These are phyloP conservation scores for Eimeria praecox DNA, from an alignment of 169 alveolate genomes.

Conservation along the genomic window DNA sequence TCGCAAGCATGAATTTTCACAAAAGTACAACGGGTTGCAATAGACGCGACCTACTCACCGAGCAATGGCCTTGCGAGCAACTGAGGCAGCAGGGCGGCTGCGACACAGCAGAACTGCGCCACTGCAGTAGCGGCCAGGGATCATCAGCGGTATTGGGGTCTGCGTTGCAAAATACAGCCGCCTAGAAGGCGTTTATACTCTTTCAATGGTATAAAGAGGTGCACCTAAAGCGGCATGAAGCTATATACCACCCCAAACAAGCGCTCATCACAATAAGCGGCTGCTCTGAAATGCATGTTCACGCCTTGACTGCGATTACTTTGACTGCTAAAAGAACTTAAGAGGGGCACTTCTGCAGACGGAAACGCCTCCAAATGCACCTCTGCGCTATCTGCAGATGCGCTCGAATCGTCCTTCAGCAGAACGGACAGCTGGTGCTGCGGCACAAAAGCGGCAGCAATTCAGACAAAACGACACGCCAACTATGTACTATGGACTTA, in stretches of 20 bases:
- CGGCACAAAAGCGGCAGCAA: not conserved
- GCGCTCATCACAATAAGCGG: not conserved
- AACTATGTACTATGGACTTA: not conserved
- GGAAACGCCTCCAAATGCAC: not conserved
- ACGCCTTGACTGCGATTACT: not conserved
- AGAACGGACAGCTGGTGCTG: not conserved
- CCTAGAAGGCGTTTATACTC: not conserved
- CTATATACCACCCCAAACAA: no score
- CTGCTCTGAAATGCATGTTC: not conserved
- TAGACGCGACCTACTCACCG: not conserved
- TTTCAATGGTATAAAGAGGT: no score
- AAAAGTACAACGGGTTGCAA: not conserved
- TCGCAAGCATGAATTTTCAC: not conserved
- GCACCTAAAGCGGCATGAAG: no score
- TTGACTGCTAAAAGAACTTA: not conserved
- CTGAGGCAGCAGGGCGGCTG: slow-evolving; percentile 32
- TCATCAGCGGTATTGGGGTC: not conserved
- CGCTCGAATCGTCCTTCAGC: not conserved
- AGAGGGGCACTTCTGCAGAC: not conserved
- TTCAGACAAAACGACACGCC: not conserved
- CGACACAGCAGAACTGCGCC: slow-evolving; percentile 57
- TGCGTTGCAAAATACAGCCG: not conserved
- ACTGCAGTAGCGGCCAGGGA: slow-evolving; percentile 17
- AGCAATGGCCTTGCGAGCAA: slow-evolving; percentile 4
- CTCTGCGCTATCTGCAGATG: not conserved